Percentiles rank a stretch among this genome's conserved stretches.
Conservation (phyloP, 805 yeast species). For the Clavispora santaluciae region DNA sequence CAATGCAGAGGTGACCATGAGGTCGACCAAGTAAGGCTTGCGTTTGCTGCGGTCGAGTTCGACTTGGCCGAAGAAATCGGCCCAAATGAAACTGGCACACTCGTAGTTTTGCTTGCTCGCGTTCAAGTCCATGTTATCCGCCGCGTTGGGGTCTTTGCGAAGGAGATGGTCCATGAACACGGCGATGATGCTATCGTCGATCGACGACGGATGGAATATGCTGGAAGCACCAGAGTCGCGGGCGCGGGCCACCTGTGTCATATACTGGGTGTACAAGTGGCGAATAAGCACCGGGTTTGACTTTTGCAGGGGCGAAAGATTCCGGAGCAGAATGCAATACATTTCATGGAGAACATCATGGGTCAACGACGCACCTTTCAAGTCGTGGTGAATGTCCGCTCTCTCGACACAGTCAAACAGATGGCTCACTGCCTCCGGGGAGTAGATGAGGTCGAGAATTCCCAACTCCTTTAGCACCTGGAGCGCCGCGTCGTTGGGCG, state of each 20-base stretch:
- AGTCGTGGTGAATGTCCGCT: constrained; percentile 29
- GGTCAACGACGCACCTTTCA: constrained; percentile 19
- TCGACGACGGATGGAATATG: constrained; percentile 9
- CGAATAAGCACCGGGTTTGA: constrained; percentile 16
- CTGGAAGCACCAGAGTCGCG: constrained; percentile 1
- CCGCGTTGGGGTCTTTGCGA: constrained; percentile 16
- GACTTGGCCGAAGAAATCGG: constrained; percentile 17
- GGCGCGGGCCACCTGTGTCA: constrained; percentile 3
- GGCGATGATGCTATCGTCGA: constrained; percentile 17
- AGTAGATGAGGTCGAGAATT: constrained; percentile 23
- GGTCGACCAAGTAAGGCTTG: constrained; percentile 23
- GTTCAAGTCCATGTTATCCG: constrained; percentile 14
- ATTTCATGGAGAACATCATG: constrained; percentile 19
- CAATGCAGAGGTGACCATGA: constrained; percentile 28
- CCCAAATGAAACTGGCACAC: constrained; percentile 24
- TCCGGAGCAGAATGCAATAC: constrained; percentile 21
- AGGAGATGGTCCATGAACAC: constrained; percentile 24
- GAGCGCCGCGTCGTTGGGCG: constrained; percentile 12
- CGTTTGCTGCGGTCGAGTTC: constrained; percentile 12
- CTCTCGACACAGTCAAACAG: constrained; percentile 16
- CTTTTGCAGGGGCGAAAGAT: constrained; percentile 8
- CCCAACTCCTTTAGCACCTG: constrained; percentile 23
- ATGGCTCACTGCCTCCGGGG: constrained; percentile 15
- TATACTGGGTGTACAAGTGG: constrained; percentile 21
- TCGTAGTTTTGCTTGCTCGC: constrained; percentile 10